Evolutionary conservation across 208 protist genomes (phyloP), one percentile per base, ranked within the genome.

Genomic region (Willaertia magna): DNA sequence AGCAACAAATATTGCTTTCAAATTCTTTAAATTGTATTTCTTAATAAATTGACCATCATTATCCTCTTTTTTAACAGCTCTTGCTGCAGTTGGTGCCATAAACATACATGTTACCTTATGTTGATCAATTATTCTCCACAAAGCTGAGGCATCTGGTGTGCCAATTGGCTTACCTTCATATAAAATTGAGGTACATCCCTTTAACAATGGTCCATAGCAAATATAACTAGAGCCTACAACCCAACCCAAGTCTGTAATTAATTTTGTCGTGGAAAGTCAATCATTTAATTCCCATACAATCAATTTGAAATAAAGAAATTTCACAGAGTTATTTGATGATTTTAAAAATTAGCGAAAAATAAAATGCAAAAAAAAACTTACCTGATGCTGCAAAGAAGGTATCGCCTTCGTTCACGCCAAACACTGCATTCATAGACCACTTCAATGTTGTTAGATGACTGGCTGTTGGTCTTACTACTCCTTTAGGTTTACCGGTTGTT

Each of bases 191-290:
- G 89, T 89, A 42, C 39, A 42, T 34, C 89, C 89, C 7, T 86
- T 2, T 1, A 91, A 42, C 22, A 91, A 86, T 12, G 89, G 89
- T 26, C 75, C 89, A 61, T 91, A 91, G 16, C 86, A 86, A 59
- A 91, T 91, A 79, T 90, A 91, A 44, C 48, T 84, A 16, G 89
- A 87, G 20, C 89, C 89, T 11, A 91, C 89, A 30, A 91, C 89
- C 89, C 89, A 88, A 16, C 87, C 87, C 30, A 90, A 76, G 40
- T 88, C 85, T 39, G 20, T 18, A 14, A 39, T 39, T n/a, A n/a
- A n/a, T n/a, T n/a, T n/a, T n/a, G n/a, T n/a, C n/a, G n/a, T n/a
- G n/a, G n/a, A n/a, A n/a, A n/a, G n/a, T n/a, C n/a, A n/a, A n/a
- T n/a, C n/a, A n/a, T n/a, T n/a, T n/a, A n/a, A n/a, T n/a, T n/a